Evolutionary conservation across 225 moss, liverwort and hornwort species (phyloP).

Genomic region (Pseudisothecium myosuroides): DNA sequence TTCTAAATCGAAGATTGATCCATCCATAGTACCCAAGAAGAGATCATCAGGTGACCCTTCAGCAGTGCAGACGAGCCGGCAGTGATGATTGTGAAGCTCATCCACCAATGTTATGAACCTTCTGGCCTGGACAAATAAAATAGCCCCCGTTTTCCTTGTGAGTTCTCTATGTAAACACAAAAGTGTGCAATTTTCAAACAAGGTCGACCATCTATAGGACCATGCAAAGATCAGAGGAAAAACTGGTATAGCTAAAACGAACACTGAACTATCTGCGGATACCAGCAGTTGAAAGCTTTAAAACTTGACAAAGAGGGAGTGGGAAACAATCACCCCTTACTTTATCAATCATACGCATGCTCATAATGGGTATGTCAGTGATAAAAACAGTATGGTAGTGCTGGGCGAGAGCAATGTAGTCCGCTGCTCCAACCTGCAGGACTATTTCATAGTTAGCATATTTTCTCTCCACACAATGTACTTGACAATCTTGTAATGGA

Average conservation of each 20-base stretch:
- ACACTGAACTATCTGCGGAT: neutral
- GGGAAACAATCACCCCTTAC: slow-evolving; percentile 15
- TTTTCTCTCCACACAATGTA: neutral
- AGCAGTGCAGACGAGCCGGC: slow-evolving; percentile 76
- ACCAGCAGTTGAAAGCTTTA: neutral
- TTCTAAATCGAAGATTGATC: slow-evolving; percentile 69
- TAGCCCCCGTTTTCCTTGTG: neutral
- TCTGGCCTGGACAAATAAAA: slow-evolving; percentile 48
- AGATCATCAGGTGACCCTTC: slow-evolving; percentile 80
- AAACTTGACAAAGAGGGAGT: neutral
- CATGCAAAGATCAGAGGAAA: neutral
- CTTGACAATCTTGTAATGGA: neutral
- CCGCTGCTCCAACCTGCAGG: slow-evolving; percentile 86
- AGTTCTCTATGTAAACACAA: neutral
- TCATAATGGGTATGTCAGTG: slow-evolving; percentile 77
- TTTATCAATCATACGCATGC: slow-evolving; percentile 79
- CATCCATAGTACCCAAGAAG: slow-evolving; percentile 76
- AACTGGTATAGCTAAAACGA: neutral
- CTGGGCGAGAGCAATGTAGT: slow-evolving; percentile 82
- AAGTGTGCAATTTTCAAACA: neutral
- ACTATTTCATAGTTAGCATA: neutral
- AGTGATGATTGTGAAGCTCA: slow-evolving; percentile 95
- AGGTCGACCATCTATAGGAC: neutral
- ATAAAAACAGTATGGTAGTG: slow-evolving; percentile 80
- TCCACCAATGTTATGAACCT: slow-evolving; percentile 90